These are phyloP conservation scores for Yamadazyma aaseri DNA, from an alignment of 1,139 yeast species.

Conservation along the genomic window DNA sequence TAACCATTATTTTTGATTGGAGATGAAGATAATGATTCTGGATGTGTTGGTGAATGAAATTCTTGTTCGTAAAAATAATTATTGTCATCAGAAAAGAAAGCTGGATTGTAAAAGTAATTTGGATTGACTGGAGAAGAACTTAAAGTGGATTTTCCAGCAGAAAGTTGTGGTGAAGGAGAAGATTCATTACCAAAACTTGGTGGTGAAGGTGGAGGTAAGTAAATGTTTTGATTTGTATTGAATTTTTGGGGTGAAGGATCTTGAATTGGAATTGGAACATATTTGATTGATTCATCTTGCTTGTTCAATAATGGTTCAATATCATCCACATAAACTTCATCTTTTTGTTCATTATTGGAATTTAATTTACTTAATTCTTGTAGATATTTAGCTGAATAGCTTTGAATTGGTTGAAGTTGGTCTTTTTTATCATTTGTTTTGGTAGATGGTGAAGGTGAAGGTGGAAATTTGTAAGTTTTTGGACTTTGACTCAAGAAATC, in stretches of 20 bases:
- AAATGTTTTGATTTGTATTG: conserved; percentile 19
- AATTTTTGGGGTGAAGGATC: conserved; percentile 25
- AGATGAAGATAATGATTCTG: conserved; percentile 27
- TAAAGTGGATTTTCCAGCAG: conserved; percentile 28
- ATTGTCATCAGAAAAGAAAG: conserved; percentile 35
- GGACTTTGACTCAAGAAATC: conserved; percentile 40
- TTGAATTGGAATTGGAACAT: conserved; percentile 44
- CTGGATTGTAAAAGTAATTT: conserved; percentile 35
- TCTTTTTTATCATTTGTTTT: conserved; percentile 1
- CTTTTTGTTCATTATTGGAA: conserved; percentile 3
- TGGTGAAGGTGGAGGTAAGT: conserved; percentile 46
- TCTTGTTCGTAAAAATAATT: conserved; percentile 11
- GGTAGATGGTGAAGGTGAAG: conserved; percentile 29
- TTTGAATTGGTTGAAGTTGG: conserved; percentile 21
- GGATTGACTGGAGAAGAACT: conserved; percentile 5
- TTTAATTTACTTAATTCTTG: conserved; percentile 33
- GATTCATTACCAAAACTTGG: conserved; percentile 38
- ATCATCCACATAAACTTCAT: conserved; percentile 36
- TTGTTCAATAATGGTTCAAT: conserved; percentile 36
- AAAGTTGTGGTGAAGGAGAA: conserved; percentile 41
- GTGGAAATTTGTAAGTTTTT: conserved; percentile 50
- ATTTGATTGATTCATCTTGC: conserved; percentile 18
- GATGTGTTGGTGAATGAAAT: conserved; percentile 31
- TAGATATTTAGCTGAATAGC: conserved; percentile 43
- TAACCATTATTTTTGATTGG: conserved; percentile 26